Conservation (phyloP, 2,329 filamentous ascomycete genomes). For the Penicillium sp. region DNA sequence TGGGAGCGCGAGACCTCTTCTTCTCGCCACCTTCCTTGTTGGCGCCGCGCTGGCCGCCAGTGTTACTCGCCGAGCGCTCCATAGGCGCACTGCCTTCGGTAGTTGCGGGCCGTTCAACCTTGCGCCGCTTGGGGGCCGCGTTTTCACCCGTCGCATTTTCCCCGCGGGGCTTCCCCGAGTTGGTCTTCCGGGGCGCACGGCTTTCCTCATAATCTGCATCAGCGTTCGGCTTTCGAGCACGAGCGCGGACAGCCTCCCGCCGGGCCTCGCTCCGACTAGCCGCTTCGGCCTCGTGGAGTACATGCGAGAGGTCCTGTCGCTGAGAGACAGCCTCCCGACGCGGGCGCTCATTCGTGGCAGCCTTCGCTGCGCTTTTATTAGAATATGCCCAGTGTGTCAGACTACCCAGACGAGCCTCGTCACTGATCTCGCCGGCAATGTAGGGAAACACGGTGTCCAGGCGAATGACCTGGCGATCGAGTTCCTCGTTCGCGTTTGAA, state of each 20-base stretch:
- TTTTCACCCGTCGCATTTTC: slow-evolving; percentile 21
- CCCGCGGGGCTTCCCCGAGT: slow-evolving; percentile 47
- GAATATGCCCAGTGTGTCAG: slow-evolving; percentile 92
- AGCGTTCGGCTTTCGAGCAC: slow-evolving; percentile 65
- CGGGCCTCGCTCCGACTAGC: slow-evolving; percentile 77
- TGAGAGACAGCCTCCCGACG: slow-evolving; percentile 72
- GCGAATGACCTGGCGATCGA: slow-evolving; percentile 75
- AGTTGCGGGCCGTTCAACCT: slow-evolving; percentile 62
- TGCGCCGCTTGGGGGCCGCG: slow-evolving; percentile 62
- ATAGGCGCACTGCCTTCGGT: slow-evolving; percentile 31
- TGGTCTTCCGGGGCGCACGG: slow-evolving; percentile 50
- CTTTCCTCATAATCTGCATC: slow-evolving; percentile 76
- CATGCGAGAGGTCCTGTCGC: slow-evolving; percentile 58
- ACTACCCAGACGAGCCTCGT: slow-evolving; percentile 90
- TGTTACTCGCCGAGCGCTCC: slow-evolving; percentile 37
- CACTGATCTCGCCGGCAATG: slow-evolving; percentile 82
- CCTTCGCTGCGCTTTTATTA: slow-evolving; percentile 61
- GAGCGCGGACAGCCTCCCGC: slow-evolving; percentile 73
- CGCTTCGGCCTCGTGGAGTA: slow-evolving; percentile 74
- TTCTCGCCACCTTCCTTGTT: slow-evolving; percentile 60
- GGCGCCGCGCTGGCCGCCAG: slow-evolving; percentile 31
- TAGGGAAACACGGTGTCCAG: slow-evolving; percentile 83
- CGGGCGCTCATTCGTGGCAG: slow-evolving; percentile 60
- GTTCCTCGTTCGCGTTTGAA: slow-evolving; percentile 81
- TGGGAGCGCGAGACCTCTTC: slow-evolving; percentile 68